Evolutionary conservation across 441 rosid genomes (phyloP).

Genomic region (Pelargonium exstipulatum): DNA sequence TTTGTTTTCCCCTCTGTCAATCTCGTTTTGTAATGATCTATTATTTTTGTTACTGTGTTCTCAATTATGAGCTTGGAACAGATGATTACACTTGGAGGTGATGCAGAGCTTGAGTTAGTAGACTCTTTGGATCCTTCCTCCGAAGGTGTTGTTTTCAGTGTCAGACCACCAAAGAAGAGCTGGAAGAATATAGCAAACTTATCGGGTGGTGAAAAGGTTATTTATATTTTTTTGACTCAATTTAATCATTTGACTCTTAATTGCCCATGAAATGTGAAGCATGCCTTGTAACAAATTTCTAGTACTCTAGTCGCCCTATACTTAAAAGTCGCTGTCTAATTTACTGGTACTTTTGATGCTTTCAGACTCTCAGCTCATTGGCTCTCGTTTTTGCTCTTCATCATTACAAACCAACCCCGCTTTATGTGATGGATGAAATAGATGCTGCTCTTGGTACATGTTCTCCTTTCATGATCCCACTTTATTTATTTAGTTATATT

Average conservation of each 20-base stretch:
- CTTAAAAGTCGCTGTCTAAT: constrained; percentile 9
- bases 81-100: constrained; percentile 99
- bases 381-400: constrained; percentile 98
- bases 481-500: background rate
- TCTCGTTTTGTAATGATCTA: background rate
- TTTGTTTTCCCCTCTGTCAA: background rate
- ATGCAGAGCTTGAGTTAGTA: constrained; percentile 96
- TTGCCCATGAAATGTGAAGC: constrained; percentile 2
- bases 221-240: background rate
- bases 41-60: background rate
- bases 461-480: background rate
- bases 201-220: constrained; percentile 97
- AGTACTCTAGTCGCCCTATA: background rate
- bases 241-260: background rate
- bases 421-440: constrained; percentile 95
- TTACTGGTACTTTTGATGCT: constrained; percentile 11
- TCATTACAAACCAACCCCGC: constrained; percentile 98
- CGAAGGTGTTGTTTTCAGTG: constrained; percentile 96
- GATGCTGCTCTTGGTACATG: constrained; percentile 86
- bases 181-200: constrained; percentile 97
- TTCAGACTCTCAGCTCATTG: constrained; percentile 92
- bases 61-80: constrained; percentile 21
- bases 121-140: constrained; percentile 98
- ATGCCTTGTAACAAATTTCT: background rate
- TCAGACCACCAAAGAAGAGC: constrained; percentile 98